A percentile compares a stretch with the other conserved stretches of the same genome.
These are phyloP conservation scores for Blumeria graminis DNA, from an alignment of 2,329 filamentous ascomycete species.

Conservation along the genomic window DNA sequence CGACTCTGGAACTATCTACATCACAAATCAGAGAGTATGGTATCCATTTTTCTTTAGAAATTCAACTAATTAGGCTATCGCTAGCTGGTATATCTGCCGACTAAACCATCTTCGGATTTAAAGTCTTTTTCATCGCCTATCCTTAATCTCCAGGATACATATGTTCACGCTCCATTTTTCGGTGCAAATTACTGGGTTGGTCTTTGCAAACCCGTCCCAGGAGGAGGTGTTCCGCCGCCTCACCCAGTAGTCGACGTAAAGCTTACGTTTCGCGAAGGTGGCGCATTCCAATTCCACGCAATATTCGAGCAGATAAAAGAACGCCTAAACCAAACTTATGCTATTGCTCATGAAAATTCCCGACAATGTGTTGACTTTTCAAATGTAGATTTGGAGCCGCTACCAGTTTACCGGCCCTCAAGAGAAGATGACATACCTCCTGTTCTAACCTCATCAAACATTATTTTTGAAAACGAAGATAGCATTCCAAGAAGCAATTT, in stretches of 20 bases:
- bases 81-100: conserved; percentile 71
- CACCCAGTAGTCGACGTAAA: conserved; percentile 55
- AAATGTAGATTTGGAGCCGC: conserved; percentile 55
- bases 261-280: conserved; percentile 80
- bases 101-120: conserved; percentile 36
- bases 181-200: conserved; percentile 80
- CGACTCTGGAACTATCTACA: conserved; percentile 49
- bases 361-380: conserved; percentile 29
- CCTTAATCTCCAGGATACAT: conserved; percentile 66
- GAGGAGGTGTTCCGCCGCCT: conserved; percentile 57
- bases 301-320: conserved; percentile 70
- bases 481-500: conserved; percentile 9
- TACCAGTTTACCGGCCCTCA: conserved; percentile 61
- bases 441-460: conserved; percentile 7
- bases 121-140: conserved; percentile 80
- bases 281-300: conserved; percentile 75
- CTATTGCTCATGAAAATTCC: conserved; percentile 46
- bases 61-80: conserved; percentile 5
- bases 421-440: conserved; percentile 6
- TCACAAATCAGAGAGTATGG: conserved; percentile 66
- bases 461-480: conserved; percentile 8
- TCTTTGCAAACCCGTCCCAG: conserved; percentile 53
- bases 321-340: conserved; percentile 55
- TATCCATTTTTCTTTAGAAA: conserved; percentile 6
- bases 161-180: conserved; percentile 73